These are phyloP conservation scores for Candida patagonica DNA, from an alignment of 805 yeast species.

Conservation along the genomic window DNA sequence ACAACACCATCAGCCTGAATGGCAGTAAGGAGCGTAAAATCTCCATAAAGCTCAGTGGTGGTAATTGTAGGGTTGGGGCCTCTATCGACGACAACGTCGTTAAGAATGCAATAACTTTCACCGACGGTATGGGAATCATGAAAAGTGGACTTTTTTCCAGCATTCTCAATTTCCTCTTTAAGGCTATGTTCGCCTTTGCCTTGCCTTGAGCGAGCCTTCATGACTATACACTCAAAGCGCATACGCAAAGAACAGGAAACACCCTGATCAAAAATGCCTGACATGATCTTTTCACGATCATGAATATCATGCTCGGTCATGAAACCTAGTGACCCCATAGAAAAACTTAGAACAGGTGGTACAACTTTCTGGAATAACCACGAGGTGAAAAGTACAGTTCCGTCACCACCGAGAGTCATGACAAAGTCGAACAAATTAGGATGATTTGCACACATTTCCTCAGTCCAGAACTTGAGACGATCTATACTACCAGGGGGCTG, in stretches of 20 bases:
- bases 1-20: slow-evolving; percentile 62
- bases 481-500: slow-evolving; percentile 21
- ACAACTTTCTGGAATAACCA: slow-evolving; percentile 75
- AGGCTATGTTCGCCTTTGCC: slow-evolving; percentile 16
- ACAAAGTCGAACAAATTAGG: slow-evolving; percentile 60
- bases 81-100: slow-evolving; percentile 44
- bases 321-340: slow-evolving; percentile 88
- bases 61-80: slow-evolving; percentile 46
- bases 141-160: slow-evolving; percentile 14
- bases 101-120: slow-evolving; percentile 34
- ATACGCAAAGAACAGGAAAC: slow-evolving; percentile 40
- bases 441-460: slow-evolving; percentile 37
- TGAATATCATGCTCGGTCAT: slow-evolving; percentile 59
- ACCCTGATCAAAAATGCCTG: slow-evolving; percentile 33
- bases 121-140: slow-evolving; percentile 24
- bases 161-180: slow-evolving; percentile 21
- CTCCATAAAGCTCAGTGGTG: slow-evolving; percentile 41
- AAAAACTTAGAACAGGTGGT: slow-evolving; percentile 86
- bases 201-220: slow-evolving; percentile 25
- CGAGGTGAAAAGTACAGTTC: slow-evolving; percentile 85
- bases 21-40: slow-evolving; percentile 43
- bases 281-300: slow-evolving; percentile 30
- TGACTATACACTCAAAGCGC: slow-evolving; percentile 43
- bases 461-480: slow-evolving; percentile 60
- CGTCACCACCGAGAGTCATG: slow-evolving; percentile 92